Evolutionary conservation across 257 asterid genomes (phyloP).

Genomic region (Solanum clarkiae): DNA sequence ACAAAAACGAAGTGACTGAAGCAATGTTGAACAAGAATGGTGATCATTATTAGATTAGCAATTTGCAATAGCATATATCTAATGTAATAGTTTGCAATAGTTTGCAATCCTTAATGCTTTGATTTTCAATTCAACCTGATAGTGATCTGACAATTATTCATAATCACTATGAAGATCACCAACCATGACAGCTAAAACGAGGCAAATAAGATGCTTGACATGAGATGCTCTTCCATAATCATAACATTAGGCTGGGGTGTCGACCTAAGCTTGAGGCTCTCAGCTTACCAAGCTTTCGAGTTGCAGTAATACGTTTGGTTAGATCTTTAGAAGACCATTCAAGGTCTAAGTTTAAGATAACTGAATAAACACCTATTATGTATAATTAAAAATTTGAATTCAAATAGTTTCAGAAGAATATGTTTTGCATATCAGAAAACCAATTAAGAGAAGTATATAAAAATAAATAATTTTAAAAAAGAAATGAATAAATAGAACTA

Average conservation of each 20-base stretch:
- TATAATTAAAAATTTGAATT: neutral
- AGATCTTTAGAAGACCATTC: neutral
- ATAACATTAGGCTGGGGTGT: neutral
- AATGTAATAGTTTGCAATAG: neutral
- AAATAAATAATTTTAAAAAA: no score
- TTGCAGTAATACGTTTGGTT: neutral
- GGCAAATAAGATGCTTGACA: neutral
- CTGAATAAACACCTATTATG: neutral
- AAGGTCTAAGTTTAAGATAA: neutral
- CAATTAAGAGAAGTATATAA: neutral
- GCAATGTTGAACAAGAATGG: neutral
- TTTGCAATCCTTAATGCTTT: neutral
- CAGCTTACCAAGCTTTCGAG: neutral
- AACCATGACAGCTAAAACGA: neutral
- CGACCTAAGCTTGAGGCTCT: neutral
- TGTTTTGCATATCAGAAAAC: neutral
- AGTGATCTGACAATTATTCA: neutral
- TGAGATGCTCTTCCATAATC: neutral
- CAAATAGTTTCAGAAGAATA: neutral
- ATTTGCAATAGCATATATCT: neutral
- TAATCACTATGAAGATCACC: neutral
- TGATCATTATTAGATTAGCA: neutral
- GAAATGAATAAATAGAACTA: no score
- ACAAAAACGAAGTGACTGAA: neutral
- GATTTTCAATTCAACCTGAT: neutral